Conservation (phyloP, 2,329 filamentous ascomycete genomes). For the Claviceps arundinis region DNA sequence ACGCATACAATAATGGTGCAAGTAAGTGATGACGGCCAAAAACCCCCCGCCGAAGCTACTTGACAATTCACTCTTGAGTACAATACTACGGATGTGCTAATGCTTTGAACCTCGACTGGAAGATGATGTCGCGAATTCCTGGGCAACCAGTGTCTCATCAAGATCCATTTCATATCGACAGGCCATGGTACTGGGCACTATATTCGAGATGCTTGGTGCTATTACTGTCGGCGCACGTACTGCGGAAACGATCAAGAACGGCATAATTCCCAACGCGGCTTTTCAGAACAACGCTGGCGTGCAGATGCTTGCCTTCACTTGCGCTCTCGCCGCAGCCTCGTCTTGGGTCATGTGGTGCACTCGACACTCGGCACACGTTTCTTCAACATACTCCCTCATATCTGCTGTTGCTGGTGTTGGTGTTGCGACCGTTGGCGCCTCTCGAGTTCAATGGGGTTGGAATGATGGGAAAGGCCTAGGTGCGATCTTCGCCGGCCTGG, state of each 20-base stretch:
- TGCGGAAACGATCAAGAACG: slow-evolving; percentile 65
- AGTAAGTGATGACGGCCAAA: slow-evolving; percentile 36
- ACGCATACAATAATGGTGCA: slow-evolving; percentile 68
- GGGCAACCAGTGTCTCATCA: slow-evolving; percentile 69
- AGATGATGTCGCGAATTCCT: slow-evolving; percentile 78
- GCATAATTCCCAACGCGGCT: slow-evolving; percentile 47
- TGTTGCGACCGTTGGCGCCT: slow-evolving; percentile 48
- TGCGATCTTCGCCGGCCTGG: slow-evolving; percentile 58
- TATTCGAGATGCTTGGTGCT: slow-evolving; percentile 55
- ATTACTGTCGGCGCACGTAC: slow-evolving; percentile 53
- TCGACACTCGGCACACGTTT: slow-evolving; percentile 55
- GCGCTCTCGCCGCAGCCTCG: slow-evolving; percentile 48
- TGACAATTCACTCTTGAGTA: no score
- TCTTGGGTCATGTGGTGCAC: slow-evolving; percentile 72
- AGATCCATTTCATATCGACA: slow-evolving; percentile 57
- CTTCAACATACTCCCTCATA: slow-evolving; percentile 56
- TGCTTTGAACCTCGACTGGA: not conserved
- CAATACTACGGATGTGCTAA: no score
- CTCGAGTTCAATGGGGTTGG: slow-evolving; percentile 55
- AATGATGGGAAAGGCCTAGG: slow-evolving; percentile 54
- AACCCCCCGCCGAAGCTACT: no score
- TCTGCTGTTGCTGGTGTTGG: slow-evolving; percentile 54
- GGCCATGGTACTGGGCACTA: slow-evolving; percentile 49
- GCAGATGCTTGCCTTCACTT: slow-evolving; percentile 53
- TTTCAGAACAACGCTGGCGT: slow-evolving; percentile 50